These are phyloP conservation scores for Stagonosporopsis cucurbitacearum DNA, from an alignment of 2,329 filamentous ascomycete genomes.

Conservation along the genomic window DNA sequence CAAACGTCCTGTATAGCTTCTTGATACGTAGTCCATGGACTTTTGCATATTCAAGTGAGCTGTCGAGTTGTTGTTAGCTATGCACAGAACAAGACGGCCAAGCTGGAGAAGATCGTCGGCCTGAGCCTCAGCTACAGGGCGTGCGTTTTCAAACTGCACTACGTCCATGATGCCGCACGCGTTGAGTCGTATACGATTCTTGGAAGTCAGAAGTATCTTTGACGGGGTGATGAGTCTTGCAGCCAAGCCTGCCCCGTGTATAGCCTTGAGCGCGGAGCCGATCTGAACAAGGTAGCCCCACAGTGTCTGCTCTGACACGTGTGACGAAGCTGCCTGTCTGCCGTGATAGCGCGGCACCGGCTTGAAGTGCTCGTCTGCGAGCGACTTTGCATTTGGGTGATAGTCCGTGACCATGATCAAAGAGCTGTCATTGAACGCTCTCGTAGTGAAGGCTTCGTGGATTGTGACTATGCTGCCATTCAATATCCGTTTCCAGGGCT, in stretches of 20 bases:
- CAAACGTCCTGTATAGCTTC: slow-evolving; percentile 78
- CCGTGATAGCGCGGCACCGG: slow-evolving; percentile 49
- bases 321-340: slow-evolving; percentile 44
- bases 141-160: slow-evolving; percentile 76
- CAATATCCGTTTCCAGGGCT: slow-evolving; percentile 86
- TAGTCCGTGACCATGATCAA: slow-evolving; percentile 94
- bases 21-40: slow-evolving; percentile 76
- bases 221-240: slow-evolving; percentile 84
- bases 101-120: slow-evolving; percentile 86
- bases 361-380: slow-evolving; percentile 80
- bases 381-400: slow-evolving; percentile 86
- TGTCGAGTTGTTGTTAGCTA: slow-evolving; percentile 72
- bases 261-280: slow-evolving; percentile 82
- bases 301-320: slow-evolving; percentile 71
- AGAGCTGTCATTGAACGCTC: slow-evolving; percentile 92
- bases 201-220: slow-evolving; percentile 89
- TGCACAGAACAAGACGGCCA: slow-evolving; percentile 80
- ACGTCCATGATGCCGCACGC: slow-evolving; percentile 91
- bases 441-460: slow-evolving; percentile 90
- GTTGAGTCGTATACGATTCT: slow-evolving; percentile 85
- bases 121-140: slow-evolving; percentile 76
- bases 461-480: slow-evolving; percentile 84
- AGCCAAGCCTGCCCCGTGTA: slow-evolving; percentile 81
- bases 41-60: slow-evolving; percentile 69
- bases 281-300: slow-evolving; percentile 96